phyloP scores from a whole-genome alignment of 352 stramenopile genomes.

The Phytophthora litchii region DNA sequence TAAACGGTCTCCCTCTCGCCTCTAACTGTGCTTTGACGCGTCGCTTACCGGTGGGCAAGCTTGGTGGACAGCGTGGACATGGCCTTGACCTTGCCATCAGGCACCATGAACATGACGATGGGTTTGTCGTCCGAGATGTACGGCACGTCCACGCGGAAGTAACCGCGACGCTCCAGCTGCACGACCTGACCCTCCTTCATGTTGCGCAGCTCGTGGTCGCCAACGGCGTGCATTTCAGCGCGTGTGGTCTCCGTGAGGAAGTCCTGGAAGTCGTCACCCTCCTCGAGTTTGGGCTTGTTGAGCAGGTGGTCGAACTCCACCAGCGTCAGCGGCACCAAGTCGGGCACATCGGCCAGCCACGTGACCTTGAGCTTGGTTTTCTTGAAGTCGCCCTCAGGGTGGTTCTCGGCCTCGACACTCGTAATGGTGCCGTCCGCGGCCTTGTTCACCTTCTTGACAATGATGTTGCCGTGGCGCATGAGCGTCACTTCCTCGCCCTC shows the following conservation, averaged over 20 bases:
- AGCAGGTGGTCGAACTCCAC: constrained; percentile 99
- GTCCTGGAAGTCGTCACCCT: constrained; percentile 98
- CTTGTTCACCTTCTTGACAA: constrained; percentile 79
- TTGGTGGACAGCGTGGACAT: constrained; percentile 91
- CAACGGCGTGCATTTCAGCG: constrained; percentile 93
- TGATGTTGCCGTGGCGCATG: constrained; percentile 96
- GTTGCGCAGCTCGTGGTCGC: constrained; percentile 95
- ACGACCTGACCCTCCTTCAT: constrained; percentile 96
- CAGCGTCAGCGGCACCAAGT: constrained; percentile 90
- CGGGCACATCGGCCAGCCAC: constrained; percentile 93
- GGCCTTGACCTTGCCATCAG: constrained; percentile 95
- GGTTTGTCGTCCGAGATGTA: constrained; percentile 87
- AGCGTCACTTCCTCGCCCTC: constrained; percentile 98
- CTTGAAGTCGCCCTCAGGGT: constrained; percentile 91
- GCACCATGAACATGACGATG: constrained; percentile 98
- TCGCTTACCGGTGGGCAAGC: constrained; percentile 72
- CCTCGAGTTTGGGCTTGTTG: constrained; percentile 98
- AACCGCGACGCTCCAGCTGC: constrained; percentile 98
- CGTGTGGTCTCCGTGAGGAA: constrained; percentile 96
- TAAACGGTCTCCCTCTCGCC: constrained; percentile 10
- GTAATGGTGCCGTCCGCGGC: constrained; percentile 53
- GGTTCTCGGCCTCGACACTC: constrained; percentile 75
- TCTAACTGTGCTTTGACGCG: constrained; percentile 5
- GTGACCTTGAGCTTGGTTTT: constrained; percentile 97
- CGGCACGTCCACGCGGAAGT: constrained; percentile 94